Evolutionary conservation across 805 yeast genomes (phyloP).

Genomic region (Nakazawaea laoshanensis): DNA sequence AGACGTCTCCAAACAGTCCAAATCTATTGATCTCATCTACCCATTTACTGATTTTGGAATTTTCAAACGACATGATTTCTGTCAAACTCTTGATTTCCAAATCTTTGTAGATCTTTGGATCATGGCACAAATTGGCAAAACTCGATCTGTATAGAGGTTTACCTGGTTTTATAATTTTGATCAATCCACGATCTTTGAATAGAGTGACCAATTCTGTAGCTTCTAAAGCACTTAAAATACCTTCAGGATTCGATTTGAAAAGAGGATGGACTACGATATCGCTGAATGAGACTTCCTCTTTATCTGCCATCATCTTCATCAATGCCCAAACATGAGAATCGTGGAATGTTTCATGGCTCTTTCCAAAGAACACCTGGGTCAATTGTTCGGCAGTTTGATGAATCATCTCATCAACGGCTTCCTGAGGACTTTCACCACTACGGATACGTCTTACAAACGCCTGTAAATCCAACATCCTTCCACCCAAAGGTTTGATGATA

Average conservation of each 20-base stretch:
- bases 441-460: constrained; percentile 80
- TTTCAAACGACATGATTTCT: constrained; percentile 49
- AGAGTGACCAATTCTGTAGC: constrained; percentile 68
- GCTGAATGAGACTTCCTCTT: constrained; percentile 36
- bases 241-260: constrained; percentile 47
- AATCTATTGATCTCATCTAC: constrained; percentile 69
- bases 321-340: constrained; percentile 86
- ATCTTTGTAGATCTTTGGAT: constrained; percentile 44
- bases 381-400: constrained; percentile 83
- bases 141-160: constrained; percentile 82
- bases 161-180: constrained; percentile 62
- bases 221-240: constrained; percentile 63
- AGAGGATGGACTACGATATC: constrained; percentile 50
- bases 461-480: constrained; percentile 90
- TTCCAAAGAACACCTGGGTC: constrained; percentile 62
- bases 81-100: constrained; percentile 58
- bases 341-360: constrained; percentile 36
- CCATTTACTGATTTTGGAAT: constrained; percentile 47
- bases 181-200: constrained; percentile 69
- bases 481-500: constrained; percentile 75
- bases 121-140: constrained; percentile 54
- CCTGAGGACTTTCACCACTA: constrained; percentile 76
- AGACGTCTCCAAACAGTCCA: constrained; percentile 34
- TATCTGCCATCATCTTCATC: constrained; percentile 51
- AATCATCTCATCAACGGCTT: constrained; percentile 73